Percentiles rank a stretch among this genome's conserved stretches.
phyloP scores from a whole-genome alignment of 1,139 yeast species.

The Barnettozyma hawaiiensis region DNA sequence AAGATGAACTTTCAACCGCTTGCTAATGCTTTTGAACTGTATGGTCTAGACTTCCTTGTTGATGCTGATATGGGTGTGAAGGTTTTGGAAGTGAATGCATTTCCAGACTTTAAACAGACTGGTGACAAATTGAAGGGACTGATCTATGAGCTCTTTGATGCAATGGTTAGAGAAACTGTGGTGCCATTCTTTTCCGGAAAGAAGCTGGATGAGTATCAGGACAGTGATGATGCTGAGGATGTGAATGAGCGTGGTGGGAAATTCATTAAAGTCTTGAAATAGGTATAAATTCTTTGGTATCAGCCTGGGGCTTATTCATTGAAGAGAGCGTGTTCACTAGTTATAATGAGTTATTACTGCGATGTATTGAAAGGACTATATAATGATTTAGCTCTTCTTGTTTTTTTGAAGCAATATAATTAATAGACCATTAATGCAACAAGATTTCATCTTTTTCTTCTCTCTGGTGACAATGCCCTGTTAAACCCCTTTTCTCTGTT shows the following conservation, averaged over 20 bases:
- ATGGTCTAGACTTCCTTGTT: constrained; percentile 83
- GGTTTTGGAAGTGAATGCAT: constrained; percentile 82
- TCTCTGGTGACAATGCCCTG: constrained; percentile 50
- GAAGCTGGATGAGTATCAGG: not conserved
- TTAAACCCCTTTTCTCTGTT: constrained; percentile 58
- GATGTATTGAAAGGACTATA: too few species aligned
- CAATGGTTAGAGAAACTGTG: constrained; percentile 38
- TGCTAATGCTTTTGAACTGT: constrained; percentile 75
- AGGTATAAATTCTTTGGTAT: too few species aligned
- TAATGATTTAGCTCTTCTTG: too few species aligned
- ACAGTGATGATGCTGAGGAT: not conserved
- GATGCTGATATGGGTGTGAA: constrained; percentile 48
- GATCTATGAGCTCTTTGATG: constrained; percentile 54
- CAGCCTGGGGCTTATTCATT: too few species aligned
- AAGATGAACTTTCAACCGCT: constrained; percentile 86
- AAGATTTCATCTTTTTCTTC: constrained; percentile 7
- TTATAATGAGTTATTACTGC: too few species aligned
- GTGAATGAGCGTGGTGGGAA: not conserved
- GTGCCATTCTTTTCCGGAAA: constrained; percentile 33
- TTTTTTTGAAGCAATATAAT: not conserved
- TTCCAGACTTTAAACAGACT: constrained; percentile 95
- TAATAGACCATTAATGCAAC: not conserved
- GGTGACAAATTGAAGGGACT: constrained; percentile 66
- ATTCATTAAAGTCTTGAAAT: not conserved
- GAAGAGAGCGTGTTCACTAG: not conserved